Conservation (phyloP, 306 rosid species). For the Pterocarpus santalinus region DNA sequence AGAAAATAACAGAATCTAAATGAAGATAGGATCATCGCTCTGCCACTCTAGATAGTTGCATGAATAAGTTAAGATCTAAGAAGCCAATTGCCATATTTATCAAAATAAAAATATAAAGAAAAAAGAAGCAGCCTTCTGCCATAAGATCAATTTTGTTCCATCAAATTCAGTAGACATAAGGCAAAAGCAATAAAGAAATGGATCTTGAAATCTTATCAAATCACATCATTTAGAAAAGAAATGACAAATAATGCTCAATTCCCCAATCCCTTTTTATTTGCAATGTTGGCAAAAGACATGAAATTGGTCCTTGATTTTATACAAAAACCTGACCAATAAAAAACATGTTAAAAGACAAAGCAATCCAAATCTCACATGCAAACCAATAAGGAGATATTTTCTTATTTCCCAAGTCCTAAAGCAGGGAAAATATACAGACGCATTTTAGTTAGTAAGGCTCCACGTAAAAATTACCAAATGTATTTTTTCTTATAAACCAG, state of each 20-base stretch:
- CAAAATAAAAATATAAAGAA: neutral
- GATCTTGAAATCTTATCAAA: constrained; percentile 8
- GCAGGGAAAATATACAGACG: neutral
- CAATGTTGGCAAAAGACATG: neutral
- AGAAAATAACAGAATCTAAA: neutral
- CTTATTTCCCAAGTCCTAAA: neutral
- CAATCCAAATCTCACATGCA: constrained; percentile 7
- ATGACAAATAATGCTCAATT: constrained; percentile 11
- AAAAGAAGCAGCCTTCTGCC: neutral
- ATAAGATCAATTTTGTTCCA: neutral
- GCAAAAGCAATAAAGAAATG: neutral
- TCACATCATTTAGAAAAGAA: constrained; percentile 11
- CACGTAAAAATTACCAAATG: constrained; percentile 3
- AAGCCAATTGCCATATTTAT: neutral
- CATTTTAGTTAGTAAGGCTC: neutral
- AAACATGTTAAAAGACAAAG: constrained; percentile 20
- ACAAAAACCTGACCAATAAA: neutral
- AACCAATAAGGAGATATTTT: neutral
- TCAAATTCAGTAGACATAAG: neutral
- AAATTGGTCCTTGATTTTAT: neutral
- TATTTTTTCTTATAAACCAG: neutral
- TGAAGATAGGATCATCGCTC: neutral
- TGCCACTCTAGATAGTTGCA: neutral
- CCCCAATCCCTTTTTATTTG: neutral
- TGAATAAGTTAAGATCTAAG: neutral